Conservation (phyloP, 768 basidiomycete species). For the Panaeolus papilionaceus region DNA sequence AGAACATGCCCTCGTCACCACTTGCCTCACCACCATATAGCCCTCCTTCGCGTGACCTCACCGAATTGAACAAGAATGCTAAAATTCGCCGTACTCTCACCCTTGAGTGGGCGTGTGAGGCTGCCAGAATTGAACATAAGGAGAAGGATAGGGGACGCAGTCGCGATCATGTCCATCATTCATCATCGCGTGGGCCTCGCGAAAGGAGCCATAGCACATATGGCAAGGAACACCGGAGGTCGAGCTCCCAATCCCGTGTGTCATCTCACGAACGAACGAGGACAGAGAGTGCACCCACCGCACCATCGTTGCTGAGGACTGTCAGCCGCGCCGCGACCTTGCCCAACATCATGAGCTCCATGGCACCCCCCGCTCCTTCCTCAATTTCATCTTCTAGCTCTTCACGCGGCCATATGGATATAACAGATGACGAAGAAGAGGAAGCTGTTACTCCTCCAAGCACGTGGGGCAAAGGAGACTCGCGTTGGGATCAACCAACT, state of each 20-base stretch:
- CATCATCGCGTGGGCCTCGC: constrained; percentile 18
- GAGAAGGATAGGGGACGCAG: constrained; percentile 31
- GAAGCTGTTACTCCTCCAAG: constrained; percentile 71
- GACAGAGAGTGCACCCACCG: constrained; percentile 14
- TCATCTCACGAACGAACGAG: constrained; percentile 5
- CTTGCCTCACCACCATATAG: constrained; percentile 54
- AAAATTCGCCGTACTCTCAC: constrained; percentile 55
- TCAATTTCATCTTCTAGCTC: constrained; percentile 20
- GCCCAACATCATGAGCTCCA: constrained; percentile 7
- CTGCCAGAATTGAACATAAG: constrained; percentile 56
- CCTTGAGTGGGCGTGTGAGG: constrained; percentile 76
- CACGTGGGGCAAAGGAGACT: constrained; percentile 51
- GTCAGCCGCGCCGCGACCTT: constrained; percentile 4
- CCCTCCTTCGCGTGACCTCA: constrained; percentile 53
- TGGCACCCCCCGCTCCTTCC: constrained; percentile 15
- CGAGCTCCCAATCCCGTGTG: constrained; percentile 4
- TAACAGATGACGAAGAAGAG: constrained; percentile 68
- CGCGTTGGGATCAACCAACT: constrained; percentile 40
- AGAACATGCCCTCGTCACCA: constrained; percentile 71
- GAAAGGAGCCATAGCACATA: constrained; percentile 18
- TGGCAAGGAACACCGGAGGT: constrained; percentile 17
- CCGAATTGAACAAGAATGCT: constrained; percentile 54
- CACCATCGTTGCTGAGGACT: constrained; percentile 18
- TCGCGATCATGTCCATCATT: constrained; percentile 19
- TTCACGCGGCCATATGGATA: constrained; percentile 33